Evolutionary conservation across 2,329 filamentous ascomycete species (phyloP).

Genomic region (Phialophora verrucosa): DNA sequence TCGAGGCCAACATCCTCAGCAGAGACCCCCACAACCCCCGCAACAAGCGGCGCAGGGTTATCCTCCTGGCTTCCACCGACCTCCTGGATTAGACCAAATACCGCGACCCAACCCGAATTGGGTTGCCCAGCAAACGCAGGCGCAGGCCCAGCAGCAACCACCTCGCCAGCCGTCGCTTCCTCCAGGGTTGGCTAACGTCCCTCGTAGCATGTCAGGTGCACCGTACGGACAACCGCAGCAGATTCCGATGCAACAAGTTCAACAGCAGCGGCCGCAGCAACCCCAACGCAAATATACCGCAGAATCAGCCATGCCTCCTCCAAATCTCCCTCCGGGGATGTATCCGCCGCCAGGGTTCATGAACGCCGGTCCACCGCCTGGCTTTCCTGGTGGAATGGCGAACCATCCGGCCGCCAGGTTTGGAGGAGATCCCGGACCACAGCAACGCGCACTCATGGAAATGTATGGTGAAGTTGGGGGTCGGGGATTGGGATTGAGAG

Average conservation of each 20-base stretch:
- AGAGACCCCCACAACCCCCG: constrained; percentile 45
- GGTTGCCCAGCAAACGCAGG: constrained; percentile 36
- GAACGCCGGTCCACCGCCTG: constrained; percentile 47
- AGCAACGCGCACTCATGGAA: constrained; percentile 50
- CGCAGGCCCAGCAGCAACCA: constrained; percentile 25
- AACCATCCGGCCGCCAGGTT: constrained; percentile 40
- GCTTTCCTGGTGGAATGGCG: constrained; percentile 47
- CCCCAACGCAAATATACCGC: constrained; percentile 39
- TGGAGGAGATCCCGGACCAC: constrained; percentile 47
- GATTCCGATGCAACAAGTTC: constrained; percentile 20
- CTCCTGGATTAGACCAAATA: constrained; percentile 53
- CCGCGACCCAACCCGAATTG: constrained; percentile 40
- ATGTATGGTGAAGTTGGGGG: constrained; percentile 49
- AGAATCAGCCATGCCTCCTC: constrained; percentile 39
- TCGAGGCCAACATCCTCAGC: constrained; percentile 43
- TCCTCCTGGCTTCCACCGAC: constrained; percentile 48
- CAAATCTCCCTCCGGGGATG: constrained; percentile 51
- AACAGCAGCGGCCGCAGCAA: constrained; percentile 27
- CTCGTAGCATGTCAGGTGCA: constrained; percentile 42
- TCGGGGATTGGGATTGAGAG: constrained; percentile 44
- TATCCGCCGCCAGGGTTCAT: constrained; percentile 54
- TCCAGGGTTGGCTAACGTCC: constrained; percentile 37
- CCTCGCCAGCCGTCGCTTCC: constrained; percentile 30
- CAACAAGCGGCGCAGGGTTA: constrained; percentile 42
- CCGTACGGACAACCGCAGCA: constrained; percentile 29